Percentiles rank a stretch among this genome's conserved stretches.
Evolutionary conservation across 305 asterid genomes (phyloP).

Genomic region (Fraxinus greggii): DNA sequence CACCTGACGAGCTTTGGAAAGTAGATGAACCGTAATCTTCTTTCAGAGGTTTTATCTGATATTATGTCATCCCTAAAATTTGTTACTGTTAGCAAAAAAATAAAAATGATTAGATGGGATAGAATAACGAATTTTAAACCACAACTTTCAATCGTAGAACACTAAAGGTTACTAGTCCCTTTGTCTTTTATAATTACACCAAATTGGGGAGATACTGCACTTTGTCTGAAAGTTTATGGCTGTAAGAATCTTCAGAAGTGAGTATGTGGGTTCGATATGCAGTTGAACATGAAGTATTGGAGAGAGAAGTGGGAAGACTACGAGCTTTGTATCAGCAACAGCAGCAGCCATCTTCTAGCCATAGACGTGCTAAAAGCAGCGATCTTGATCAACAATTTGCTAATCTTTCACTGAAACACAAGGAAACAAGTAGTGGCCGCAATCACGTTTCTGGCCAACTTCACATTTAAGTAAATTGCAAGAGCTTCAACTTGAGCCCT

Average conservation of each 20-base stretch:
- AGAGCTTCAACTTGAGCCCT: conserved; percentile 19
- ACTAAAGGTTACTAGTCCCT: background rate
- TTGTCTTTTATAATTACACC: background rate
- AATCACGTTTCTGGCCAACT: conserved; percentile 41
- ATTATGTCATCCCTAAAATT: background rate
- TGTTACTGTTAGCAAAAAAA: background rate
- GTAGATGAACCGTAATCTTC: background rate
- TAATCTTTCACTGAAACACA: conserved; percentile 54
- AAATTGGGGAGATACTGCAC: background rate
- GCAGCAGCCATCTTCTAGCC: conserved; percentile 40
- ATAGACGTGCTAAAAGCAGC: conserved; percentile 51
- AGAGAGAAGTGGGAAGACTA: conserved; percentile 59
- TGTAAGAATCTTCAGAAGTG: conserved; percentile 17
- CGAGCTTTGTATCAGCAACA: conserved; percentile 51
- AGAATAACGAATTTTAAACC: background rate
- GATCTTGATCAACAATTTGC: conserved; percentile 57
- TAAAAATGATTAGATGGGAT: background rate
- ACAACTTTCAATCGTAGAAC: background rate
- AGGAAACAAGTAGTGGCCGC: conserved; percentile 39
- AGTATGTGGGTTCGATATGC: conserved; percentile 24
- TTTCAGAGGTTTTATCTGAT: background rate
- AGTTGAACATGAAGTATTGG: conserved; percentile 79
- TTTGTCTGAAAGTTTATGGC: background rate
- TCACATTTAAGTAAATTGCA: conserved; percentile 25
- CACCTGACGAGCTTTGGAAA: background rate